Conservation (phyloP, 345 rosid genomes). For the Salix arbutifolia region DNA sequence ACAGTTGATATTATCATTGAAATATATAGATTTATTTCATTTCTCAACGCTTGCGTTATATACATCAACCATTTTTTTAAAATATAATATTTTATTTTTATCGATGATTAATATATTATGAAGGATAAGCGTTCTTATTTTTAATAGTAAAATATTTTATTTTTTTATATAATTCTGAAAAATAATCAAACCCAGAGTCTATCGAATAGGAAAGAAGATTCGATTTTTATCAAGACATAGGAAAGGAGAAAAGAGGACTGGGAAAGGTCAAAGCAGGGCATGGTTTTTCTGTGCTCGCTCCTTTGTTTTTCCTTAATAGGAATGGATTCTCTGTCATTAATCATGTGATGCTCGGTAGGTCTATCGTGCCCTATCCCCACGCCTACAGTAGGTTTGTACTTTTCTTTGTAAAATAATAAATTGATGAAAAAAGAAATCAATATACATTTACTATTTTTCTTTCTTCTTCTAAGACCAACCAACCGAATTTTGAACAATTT, state of each 20-base stretch:
- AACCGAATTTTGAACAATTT: not conserved
- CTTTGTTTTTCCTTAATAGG: not conserved
- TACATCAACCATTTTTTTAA: no score
- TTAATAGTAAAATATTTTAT: no score
- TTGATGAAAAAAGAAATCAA: no score
- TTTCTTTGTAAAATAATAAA: not conserved
- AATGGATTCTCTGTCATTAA: not conserved
- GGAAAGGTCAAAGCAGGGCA: constrained; percentile 11
- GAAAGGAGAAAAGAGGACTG: not conserved
- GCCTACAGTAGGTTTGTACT: not conserved
- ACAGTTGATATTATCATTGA: no score
- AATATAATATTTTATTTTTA: no score
- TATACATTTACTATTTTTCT: not conserved
- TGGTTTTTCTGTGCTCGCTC: not conserved
- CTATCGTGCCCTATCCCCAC: not conserved
- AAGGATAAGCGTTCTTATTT: no score
- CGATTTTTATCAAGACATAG: not conserved
- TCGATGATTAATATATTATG: not conserved
- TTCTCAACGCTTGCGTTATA: no score
- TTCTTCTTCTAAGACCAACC: not conserved
- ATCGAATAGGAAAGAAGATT: not conserved
- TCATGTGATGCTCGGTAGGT: not conserved
- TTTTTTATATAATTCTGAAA: no score
- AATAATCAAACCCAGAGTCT: no score
- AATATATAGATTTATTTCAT: no score